These are phyloP conservation scores for Rhodomyrtus psidioides DNA, from an alignment of 441 rosid genomes.

Conservation along the genomic window DNA sequence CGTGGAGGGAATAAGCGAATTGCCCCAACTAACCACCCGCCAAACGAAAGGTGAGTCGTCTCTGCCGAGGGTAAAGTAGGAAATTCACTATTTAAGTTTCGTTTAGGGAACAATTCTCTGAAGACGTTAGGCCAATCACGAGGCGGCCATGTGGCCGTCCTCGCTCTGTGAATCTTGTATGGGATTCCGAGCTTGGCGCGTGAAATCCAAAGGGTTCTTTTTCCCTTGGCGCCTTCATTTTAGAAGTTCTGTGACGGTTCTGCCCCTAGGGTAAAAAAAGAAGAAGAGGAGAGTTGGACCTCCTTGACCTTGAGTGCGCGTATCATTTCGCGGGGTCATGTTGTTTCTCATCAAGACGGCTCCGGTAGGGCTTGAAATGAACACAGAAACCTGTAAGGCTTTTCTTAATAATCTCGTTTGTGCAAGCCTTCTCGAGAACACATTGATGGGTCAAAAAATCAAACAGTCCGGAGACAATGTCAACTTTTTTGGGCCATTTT, in stretches of 20 bases:
- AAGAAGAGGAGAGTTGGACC: neutral
- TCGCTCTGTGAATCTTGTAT: neutral
- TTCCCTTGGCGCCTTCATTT: neutral
- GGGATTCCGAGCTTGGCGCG: conserved; percentile 4
- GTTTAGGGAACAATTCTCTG: neutral
- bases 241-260: neutral
- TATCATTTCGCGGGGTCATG: neutral
- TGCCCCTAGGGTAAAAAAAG: neutral
- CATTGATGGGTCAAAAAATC: neutral
- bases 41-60: conserved; percentile 25
- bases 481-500: neutral
- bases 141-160: neutral
- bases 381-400: neutral
- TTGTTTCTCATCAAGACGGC: neutral
- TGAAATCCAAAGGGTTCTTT: neutral
- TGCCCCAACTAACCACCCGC: conserved; percentile 26
- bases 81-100: neutral
- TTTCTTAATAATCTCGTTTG: neutral
- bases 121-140: neutral
- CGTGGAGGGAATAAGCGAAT: conserved; percentile 55
- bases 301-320: neutral
- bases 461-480: neutral
- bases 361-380: neutral
- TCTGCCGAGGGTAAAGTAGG: conserved; percentile 8
- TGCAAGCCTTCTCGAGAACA: neutral